Evolutionary conservation across 2,329 filamentous ascomycete genomes (phyloP), one percentile per base, ranked within the genome.

Genomic region (Neospermospora avenae): DNA sequence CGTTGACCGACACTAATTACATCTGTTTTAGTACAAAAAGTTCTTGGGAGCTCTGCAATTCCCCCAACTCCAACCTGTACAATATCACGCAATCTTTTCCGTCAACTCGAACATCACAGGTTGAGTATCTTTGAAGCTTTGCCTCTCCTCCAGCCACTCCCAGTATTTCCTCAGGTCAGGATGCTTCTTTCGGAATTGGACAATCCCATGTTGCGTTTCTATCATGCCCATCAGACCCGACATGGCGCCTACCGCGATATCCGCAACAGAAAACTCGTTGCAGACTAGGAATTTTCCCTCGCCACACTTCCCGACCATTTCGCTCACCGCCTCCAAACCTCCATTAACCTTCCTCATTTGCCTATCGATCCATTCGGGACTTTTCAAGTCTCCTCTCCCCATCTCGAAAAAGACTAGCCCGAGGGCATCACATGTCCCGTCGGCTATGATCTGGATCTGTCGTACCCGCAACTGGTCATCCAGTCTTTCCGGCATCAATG

Each of bases 71-170:
- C 20, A 5, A n/a, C 24, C 8, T 2, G 14, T 7, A 13, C 25
- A 2, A 39, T 20, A 16, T 49, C 39, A 61, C 16, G 56, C 48
- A 44, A 63, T 56, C 44, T 63, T 63, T 56, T 63, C 61, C 3
- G 58, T 59, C n/a, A 61, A 37, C 55, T 60, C 61, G 53, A 63
- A 63, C 55, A 63, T 63, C 41, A 53, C 46, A 1, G 61, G 61
- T 16, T 45, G 39, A 5, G 61, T 61, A n/a, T 52, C 20, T 45
- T 57, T 44, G 28, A 63, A 63, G 46, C 55, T 63, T 11, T 58
- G 39, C 20, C 58, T 55, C 34, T 22, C 48, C 16, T 63, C 61
- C n/a, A 61, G 18, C 58, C 49, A 54, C 20, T 63, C 61, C 61
- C 58, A 59, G 37, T 63, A 61, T 10, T 8, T 55, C 52, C 25